Percentiles rank a stretch among this genome's conserved stretches.
phyloP scores from a whole-genome alignment of 345 rosid genomes.

The Acer saccharum region DNA sequence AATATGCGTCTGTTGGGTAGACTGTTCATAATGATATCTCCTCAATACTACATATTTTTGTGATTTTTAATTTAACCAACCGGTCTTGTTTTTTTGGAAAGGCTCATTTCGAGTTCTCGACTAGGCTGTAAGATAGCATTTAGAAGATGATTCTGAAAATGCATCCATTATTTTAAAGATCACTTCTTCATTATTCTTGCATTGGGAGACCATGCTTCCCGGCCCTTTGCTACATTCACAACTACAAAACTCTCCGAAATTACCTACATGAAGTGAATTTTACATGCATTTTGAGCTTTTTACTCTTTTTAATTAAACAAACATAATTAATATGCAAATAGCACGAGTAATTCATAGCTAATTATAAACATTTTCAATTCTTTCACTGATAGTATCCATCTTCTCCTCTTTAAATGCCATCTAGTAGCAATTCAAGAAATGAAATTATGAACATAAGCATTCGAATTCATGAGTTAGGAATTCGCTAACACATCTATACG shows the following conservation, averaged over 20 bases:
- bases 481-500: background rate
- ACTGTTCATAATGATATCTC: no score
- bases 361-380: slow-evolving; percentile 1
- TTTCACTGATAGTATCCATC: background rate
- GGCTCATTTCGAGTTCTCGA: background rate
- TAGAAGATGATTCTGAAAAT: no score
- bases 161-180: background rate
- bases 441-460: background rate
- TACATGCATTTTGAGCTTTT: background rate
- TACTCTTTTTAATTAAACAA: background rate
- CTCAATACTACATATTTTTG: no score
- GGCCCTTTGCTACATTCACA: background rate
- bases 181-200: slow-evolving; percentile 21
- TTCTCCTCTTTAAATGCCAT: background rate
- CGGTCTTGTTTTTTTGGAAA: no score
- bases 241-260: background rate
- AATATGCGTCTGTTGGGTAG: background rate
- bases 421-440: background rate
- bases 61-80: no score
- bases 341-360: background rate
- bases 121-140: background rate
- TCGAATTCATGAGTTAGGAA: no score
- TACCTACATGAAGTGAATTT: slow-evolving; percentile 1
- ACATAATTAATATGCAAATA: background rate
- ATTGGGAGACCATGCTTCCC: slow-evolving; percentile 20